Base-by-base conservation (phyloP, 2,329 filamentous ascomycete species). In the Neopestalotiopsis sp. region DNA sequence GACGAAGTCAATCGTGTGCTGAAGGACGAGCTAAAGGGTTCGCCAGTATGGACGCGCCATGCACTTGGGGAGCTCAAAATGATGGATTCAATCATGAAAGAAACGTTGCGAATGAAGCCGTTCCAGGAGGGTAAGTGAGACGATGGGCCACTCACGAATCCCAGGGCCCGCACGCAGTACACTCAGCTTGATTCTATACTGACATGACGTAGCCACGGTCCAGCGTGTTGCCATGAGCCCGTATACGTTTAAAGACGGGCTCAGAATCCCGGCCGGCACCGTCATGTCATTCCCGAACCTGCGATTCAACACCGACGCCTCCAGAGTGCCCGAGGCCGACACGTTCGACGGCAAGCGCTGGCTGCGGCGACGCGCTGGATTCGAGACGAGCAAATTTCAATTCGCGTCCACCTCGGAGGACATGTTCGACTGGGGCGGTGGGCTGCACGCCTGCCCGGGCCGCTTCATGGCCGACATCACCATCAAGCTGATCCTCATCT, bases 401-500 rank as follows among this genome's bases (percentile, higher is more conserved):
- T 74, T 75, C 38, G 71, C 73, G 9, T 74, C 72, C 7, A 69
- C 69, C 34, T 67, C 72, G 34, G 72, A 74, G 60, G 73, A 75
- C 62, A 68, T 68, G 59, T 67, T 74, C 14, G 68, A 70, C 10
- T 74, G 71, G 73, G 73, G 73, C n/a, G 66, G 65, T 1, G 73
- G 74, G 0, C 71, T 68, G 5, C 73, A 74, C 42, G 72, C 71
- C 13, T 75, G 74, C 14, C 73, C 73, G 14, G 71, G 74, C 42
- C 70, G 73, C 38, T 72, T 72, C 68, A 68, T 72, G 69, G 72
- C 71, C 12, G 63, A 72, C 14, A 63, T 70, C 20, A 70, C 68
- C 4, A 71, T 75, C 67, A 74, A 75, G 69, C 64, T 74, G 58
- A 74, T 73, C 17, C 67, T 74, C 34, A 69, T 75, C 49, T 68